These are phyloP conservation scores for Aspergillus sp. DNA, from an alignment of 2,329 filamentous ascomycete genomes.

Conservation along the genomic window DNA sequence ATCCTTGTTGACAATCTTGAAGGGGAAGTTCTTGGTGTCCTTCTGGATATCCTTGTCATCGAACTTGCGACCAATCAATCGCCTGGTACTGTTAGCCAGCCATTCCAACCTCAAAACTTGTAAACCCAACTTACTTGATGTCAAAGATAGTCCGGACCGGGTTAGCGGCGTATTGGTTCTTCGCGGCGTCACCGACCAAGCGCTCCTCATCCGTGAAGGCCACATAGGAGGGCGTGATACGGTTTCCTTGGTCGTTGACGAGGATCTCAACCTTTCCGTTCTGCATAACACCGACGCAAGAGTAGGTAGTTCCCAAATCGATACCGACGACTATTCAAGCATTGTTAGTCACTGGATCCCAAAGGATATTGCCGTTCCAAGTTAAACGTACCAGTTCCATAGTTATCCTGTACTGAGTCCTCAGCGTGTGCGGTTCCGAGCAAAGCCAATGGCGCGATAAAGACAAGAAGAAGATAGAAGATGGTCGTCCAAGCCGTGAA, in stretches of 20 bases:
- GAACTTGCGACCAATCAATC: slow-evolving; percentile 78
- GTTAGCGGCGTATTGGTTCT: slow-evolving; percentile 86
- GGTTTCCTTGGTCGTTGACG: slow-evolving; percentile 94
- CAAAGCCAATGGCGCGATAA: slow-evolving; percentile 77
- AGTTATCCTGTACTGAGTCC: slow-evolving; percentile 64
- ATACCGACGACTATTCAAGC: slow-evolving; percentile 65
- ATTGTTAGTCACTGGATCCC: slow-evolving; percentile 5
- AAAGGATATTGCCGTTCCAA: too few relatives aligned
- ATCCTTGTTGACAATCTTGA: slow-evolving; percentile 83
- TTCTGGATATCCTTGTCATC: slow-evolving; percentile 78
- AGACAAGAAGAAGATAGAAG: slow-evolving; percentile 84
- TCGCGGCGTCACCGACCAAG: slow-evolving; percentile 92
- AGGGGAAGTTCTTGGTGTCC: slow-evolving; percentile 98
- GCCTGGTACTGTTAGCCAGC: slow-evolving; percentile 47
- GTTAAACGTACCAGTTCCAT: slow-evolving; percentile 58
- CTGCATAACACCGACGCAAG: slow-evolving; percentile 91
- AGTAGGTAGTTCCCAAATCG: slow-evolving; percentile 83
- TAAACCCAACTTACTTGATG: slow-evolving; percentile 62
- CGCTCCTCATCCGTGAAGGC: slow-evolving; percentile 96
- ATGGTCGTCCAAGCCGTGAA: slow-evolving; percentile 75
- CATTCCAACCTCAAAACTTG: not conserved
- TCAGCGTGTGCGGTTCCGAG: slow-evolving; percentile 67
- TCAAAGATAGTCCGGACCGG: slow-evolving; percentile 71
- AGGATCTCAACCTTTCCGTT: slow-evolving; percentile 93
- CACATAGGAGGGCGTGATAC: slow-evolving; percentile 91